Conservation (phyloP, 495 filamentous ascomycete genomes). For the Cercophora newfieldiana region DNA sequence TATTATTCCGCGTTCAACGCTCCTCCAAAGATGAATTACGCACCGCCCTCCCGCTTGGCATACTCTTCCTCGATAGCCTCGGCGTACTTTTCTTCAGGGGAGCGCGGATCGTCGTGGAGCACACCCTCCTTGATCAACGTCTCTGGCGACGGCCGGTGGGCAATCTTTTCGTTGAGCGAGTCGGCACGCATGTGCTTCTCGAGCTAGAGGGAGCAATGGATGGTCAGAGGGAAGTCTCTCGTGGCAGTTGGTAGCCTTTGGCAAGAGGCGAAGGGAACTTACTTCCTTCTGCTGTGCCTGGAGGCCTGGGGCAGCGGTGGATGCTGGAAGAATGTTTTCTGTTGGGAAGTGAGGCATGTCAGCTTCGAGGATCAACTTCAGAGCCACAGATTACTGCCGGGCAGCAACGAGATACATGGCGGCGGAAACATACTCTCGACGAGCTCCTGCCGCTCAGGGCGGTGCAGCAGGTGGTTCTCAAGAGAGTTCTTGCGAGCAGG, state of each 20-base stretch:
- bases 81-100: constrained; percentile 48
- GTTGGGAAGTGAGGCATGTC: constrained; percentile 5
- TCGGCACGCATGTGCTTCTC: constrained; percentile 83
- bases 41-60: constrained; percentile 51
- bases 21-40: constrained; percentile 29
- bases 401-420: constrained; percentile 12
- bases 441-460: constrained; percentile 78
- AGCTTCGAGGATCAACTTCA: not conserved
- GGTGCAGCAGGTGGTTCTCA: constrained; percentile 77
- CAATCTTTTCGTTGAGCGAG: constrained; percentile 78
- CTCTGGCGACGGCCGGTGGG: constrained; percentile 71
- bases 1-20: not conserved
- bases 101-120: constrained; percentile 61
- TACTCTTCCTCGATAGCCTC: constrained; percentile 54
- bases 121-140: constrained; percentile 77
- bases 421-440: constrained; percentile 66
- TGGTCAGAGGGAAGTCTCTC: not conserved
- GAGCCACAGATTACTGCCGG: not conserved
- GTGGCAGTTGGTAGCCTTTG: not conserved
- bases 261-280: constrained; percentile 7
- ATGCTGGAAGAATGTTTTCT: constrained; percentile 82
- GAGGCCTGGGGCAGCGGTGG: constrained; percentile 70
- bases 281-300: constrained; percentile 73
- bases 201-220: constrained; percentile 42
- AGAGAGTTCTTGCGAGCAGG: constrained; percentile 79